Evolutionary conservation across 2,329 filamentous ascomycete genomes (phyloP), one percentile per base, ranked within the genome.

Genomic region (Didymella glomerata): DNA sequence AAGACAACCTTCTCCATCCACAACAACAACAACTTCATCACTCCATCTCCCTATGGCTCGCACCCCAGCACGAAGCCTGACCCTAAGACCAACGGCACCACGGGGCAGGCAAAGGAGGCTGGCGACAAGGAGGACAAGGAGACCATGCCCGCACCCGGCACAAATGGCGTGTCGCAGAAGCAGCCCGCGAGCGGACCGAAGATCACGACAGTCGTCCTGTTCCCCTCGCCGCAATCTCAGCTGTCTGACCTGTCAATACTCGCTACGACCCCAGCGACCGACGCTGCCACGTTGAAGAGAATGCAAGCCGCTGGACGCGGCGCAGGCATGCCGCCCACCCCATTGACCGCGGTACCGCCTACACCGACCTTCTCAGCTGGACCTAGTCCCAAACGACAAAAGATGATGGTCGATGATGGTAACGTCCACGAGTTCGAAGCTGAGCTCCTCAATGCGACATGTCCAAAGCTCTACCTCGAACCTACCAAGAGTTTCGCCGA

Each of bases 1-100:
- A 89, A 88, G 53, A 85, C 85, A 38, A 87, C 89, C 11, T 94
- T 91, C 63, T 97, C 93, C 0, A 89, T 99, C 44, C 93, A 99
- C 77, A 97, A 96, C 75, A 91, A 93, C 75, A 97, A 93, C 71
- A 88, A 88, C 61, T 95, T 92, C 70, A 84, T 98, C 47, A 97
- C 93, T 0, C 95, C 94, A 0, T 98, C 95, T 0, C 87, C 93
- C 0, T 93, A 90, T 73, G 90, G 87, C 0, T 88, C 92, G 0
- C 96, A 89, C 72, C 92, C 81, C 1, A 71, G 57, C 65, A 59
- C 62, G 52, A 65, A 76, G 66, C 40, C 64, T 36, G 61, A 65
- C 20, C 56, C 66, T 16, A 75, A 74, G 57, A 48, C 74, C 36
- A 63, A 63, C 18, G 65, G 64, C 47, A 47, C 64, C 20, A 68